Conservation (phyloP, 805 yeast species). For the Cyberlindnera misumaiensis region DNA sequence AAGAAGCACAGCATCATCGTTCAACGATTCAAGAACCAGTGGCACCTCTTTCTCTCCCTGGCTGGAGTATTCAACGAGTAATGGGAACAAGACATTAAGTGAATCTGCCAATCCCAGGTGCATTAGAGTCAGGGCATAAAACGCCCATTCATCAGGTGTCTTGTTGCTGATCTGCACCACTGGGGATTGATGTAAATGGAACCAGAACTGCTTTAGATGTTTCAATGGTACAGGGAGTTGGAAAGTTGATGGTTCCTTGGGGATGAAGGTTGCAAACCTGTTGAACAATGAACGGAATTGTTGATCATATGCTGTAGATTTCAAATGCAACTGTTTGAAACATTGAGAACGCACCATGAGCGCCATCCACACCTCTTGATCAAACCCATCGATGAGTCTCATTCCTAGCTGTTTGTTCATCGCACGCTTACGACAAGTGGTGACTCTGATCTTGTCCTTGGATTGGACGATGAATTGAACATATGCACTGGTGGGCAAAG, state of each 20-base stretch:
- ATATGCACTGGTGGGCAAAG: slow-evolving; percentile 30
- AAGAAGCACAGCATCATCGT: slow-evolving; percentile 74
- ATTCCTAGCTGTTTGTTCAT: slow-evolving; percentile 36
- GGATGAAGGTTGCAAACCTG: slow-evolving; percentile 83
- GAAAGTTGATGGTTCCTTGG: slow-evolving; percentile 75
- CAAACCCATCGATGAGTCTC: slow-evolving; percentile 56
- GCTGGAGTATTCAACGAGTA: slow-evolving; percentile 72
- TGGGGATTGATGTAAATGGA: slow-evolving; percentile 88
- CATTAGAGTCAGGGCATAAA: slow-evolving; percentile 79
- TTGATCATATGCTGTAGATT: neutral
- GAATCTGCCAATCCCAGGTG: slow-evolving; percentile 86
- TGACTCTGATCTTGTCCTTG: slow-evolving; percentile 73
- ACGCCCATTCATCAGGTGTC: slow-evolving; percentile 97
- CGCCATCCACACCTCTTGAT: slow-evolving; percentile 52
- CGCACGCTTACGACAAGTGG: slow-evolving; percentile 60
- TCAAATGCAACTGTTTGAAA: neutral
- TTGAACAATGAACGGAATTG: slow-evolving; percentile 71
- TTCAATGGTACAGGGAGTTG: slow-evolving; percentile 73
- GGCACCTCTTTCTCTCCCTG: slow-evolving; percentile 47
- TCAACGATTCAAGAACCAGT: slow-evolving; percentile 43
- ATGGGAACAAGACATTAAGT: slow-evolving; percentile 94
- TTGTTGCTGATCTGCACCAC: slow-evolving; percentile 90
- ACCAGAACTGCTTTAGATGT: slow-evolving; percentile 87
- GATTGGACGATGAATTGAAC: slow-evolving; percentile 84
- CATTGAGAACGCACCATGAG: neutral